Evolutionary conservation across 164 flowering plant species (phyloP).

Genomic region (Annona squamosa): DNA sequence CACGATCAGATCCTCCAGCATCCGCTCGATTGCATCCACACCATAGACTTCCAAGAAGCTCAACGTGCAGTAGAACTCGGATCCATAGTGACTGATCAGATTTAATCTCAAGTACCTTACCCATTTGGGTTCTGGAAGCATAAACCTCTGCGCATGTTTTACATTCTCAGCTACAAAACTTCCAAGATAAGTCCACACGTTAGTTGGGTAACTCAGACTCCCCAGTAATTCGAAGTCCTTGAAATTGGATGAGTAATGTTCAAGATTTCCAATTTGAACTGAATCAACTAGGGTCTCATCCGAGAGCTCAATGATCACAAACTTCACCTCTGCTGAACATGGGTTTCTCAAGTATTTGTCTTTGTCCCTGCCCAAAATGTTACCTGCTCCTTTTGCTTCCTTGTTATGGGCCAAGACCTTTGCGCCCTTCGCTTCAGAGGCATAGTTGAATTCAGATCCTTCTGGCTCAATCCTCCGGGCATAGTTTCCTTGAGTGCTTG

Average conservation of each 20-base stretch:
- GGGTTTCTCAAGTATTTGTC: conserved; percentile 82
- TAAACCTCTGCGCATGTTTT: conserved; percentile 62
- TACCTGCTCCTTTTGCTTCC: conserved; percentile 77
- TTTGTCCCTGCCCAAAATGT: conserved; percentile 60
- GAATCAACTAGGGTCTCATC: conserved; percentile 77
- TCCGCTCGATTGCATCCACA: conserved; percentile 67
- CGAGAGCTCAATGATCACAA: conserved; percentile 66
- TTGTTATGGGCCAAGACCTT: conserved; percentile 70
- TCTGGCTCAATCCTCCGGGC: conserved; percentile 66
- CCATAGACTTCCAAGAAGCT: conserved; percentile 73
- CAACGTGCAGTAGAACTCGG: conserved; percentile 76
- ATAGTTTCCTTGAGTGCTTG: conserved; percentile 37
- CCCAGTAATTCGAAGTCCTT: conserved; percentile 71
- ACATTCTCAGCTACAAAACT: conserved; percentile 62
- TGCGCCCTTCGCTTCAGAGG: conserved; percentile 75
- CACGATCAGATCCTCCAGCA: conserved; percentile 78
- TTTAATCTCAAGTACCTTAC: conserved; percentile 62
- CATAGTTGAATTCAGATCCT: conserved; percentile 74
- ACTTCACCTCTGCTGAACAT: conserved; percentile 64
- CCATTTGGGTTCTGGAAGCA: conserved; percentile 75
- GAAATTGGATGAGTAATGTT: conserved; percentile 78
- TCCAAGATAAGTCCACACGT: conserved; percentile 50
- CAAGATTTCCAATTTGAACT: conserved; percentile 76
- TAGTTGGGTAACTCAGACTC: conserved; percentile 67
- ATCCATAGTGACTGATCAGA: conserved; percentile 70